phyloP scores from a whole-genome alignment of 2,329 filamentous ascomycete species.

The Fusarium dlaminii region DNA sequence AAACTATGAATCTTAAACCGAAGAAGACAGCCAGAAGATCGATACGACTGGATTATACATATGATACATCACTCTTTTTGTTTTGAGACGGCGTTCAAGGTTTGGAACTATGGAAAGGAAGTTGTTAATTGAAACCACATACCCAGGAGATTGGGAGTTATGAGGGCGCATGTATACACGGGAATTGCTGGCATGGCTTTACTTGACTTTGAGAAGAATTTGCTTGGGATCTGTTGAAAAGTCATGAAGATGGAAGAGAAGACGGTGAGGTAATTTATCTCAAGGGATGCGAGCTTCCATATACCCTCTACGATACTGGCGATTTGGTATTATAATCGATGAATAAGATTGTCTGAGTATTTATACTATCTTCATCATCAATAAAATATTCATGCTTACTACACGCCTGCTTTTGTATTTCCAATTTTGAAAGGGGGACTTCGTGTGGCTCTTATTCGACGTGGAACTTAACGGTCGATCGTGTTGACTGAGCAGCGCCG shows the following conservation, averaged over 20 bases:
- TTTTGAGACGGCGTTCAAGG: slow-evolving; percentile 37
- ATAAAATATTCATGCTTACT: neutral
- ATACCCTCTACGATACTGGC: slow-evolving; percentile 38
- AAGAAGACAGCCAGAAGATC: neutral
- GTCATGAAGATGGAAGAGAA: slow-evolving; percentile 14
- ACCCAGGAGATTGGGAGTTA: slow-evolving; percentile 43
- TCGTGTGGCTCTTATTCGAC: slow-evolving; percentile 21
- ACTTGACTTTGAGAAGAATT: slow-evolving; percentile 25
- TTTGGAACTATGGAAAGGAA: slow-evolving; percentile 16
- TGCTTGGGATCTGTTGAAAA: slow-evolving; percentile 29
- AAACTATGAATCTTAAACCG: neutral
- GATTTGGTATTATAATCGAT: slow-evolving; percentile 21
- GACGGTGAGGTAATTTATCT: slow-evolving; percentile 9
- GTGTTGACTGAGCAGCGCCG: slow-evolving; percentile 44
- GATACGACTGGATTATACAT: neutral
- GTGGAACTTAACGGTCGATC: slow-evolving; percentile 32
- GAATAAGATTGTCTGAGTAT: slow-evolving; percentile 16
- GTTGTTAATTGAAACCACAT: slow-evolving; percentile 41
- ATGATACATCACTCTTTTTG: slow-evolving; percentile 10
- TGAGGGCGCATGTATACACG: slow-evolving; percentile 39
- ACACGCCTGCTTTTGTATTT: neutral
- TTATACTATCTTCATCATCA: neutral
- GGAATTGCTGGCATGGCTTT: slow-evolving; percentile 18
- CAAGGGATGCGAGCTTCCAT: slow-evolving; percentile 23
- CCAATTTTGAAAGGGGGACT: neutral